Evolutionary conservation across 495 filamentous ascomycete species (phyloP).

Genomic region (Cercophora samala): DNA sequence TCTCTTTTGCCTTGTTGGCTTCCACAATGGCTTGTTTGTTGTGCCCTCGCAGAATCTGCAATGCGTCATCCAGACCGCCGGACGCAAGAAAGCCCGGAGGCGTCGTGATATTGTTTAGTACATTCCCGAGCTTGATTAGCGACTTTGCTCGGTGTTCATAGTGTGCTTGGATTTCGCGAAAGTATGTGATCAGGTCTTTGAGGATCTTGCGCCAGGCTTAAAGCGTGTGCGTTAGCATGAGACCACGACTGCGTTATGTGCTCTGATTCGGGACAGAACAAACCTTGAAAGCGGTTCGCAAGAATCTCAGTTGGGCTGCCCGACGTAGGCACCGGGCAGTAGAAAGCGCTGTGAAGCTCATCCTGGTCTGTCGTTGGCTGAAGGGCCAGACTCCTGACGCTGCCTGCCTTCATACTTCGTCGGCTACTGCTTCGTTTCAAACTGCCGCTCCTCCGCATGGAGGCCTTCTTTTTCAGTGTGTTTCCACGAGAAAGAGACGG

Average conservation of each 20-base stretch:
- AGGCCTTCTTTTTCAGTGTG: conserved; percentile 83
- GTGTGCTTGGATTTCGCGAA: conserved; percentile 84
- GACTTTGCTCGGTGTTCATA: conserved; percentile 86
- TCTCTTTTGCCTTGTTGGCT: conserved; percentile 83
- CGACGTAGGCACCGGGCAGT: conserved; percentile 80
- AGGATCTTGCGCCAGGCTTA: conserved; percentile 91
- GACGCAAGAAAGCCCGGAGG: conserved; percentile 69
- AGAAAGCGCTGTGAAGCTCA: conserved; percentile 79
- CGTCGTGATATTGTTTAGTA: conserved; percentile 72
- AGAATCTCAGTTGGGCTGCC: conserved; percentile 87
- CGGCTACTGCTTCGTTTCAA: conserved; percentile 77
- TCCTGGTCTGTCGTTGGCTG: conserved; percentile 61
- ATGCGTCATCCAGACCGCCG: conserved; percentile 82
- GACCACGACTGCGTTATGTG: neutral
- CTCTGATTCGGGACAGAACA: conserved; percentile 23
- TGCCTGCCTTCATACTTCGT: conserved; percentile 71
- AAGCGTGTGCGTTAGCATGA: conserved; percentile 17
- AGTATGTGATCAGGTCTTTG: conserved; percentile 92
- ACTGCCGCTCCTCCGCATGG: conserved; percentile 67
- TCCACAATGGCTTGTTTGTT: conserved; percentile 79
- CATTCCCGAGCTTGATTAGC: conserved; percentile 75
- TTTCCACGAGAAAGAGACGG: conserved; percentile 61
- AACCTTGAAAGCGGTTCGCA: conserved; percentile 86
- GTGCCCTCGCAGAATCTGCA: conserved; percentile 72
- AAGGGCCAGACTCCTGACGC: conserved; percentile 69